A percentile compares a stretch with the other conserved stretches of the same genome.
These are phyloP conservation scores for Beauveria asiatica DNA, from an alignment of 2,329 filamentous ascomycete species.

Conservation along the genomic window DNA sequence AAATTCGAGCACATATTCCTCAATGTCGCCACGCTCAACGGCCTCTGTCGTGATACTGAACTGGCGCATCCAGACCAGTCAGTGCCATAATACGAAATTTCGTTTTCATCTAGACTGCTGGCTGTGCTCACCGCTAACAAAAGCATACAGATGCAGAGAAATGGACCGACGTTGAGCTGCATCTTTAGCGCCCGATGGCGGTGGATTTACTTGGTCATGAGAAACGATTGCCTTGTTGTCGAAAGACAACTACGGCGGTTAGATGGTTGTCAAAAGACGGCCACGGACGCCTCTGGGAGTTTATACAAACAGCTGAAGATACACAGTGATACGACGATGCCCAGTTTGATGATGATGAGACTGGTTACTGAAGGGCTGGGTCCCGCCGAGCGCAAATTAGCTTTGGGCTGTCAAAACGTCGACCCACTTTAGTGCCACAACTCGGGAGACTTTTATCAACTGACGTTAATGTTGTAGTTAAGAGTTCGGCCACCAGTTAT, in stretches of 20 bases:
- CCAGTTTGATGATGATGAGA: background rate
- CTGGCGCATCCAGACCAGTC: background rate
- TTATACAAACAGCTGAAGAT: background rate
- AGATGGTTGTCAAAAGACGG: too few relatives aligned
- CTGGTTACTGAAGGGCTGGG: background rate
- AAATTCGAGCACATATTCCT: constrained; percentile 1
- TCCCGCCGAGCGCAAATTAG: background rate
- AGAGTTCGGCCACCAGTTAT: too few relatives aligned
- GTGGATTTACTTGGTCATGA: background rate
- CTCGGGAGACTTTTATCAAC: too few relatives aligned
- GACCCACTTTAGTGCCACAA: too few relatives aligned
- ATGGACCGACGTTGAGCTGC: background rate
- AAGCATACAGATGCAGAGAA: background rate
- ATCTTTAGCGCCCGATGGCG: background rate
- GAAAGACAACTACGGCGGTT: background rate
- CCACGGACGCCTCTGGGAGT: too few relatives aligned
- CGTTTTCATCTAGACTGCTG: background rate
- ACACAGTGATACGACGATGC: background rate
- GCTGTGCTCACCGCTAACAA: background rate
- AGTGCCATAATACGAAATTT: background rate
- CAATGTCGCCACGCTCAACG: constrained; percentile 2
- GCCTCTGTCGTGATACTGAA: background rate
- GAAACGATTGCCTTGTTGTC: background rate
- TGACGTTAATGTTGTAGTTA: too few relatives aligned
- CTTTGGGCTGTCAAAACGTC: too few relatives aligned